A percentile compares a stretch with the other conserved stretches of the same genome.
phyloP scores from a whole-genome alignment of 805 yeast species.

The Metschnikowia sp. region DNA sequence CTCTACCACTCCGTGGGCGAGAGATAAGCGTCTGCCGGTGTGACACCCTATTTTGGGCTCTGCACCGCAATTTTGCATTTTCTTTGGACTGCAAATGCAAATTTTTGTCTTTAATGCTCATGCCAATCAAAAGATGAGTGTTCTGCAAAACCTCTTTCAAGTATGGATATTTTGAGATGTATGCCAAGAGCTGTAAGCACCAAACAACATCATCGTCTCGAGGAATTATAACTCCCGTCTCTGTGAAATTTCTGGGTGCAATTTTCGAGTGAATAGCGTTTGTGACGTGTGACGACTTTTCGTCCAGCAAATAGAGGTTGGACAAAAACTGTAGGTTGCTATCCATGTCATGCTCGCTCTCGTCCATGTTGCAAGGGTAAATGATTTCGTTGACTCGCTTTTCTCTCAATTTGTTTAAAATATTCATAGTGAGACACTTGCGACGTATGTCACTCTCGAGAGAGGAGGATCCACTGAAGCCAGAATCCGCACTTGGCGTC shows the following conservation, averaged over 20 bases:
- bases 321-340: slow-evolving; percentile 38
- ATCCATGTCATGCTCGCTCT: slow-evolving; percentile 41
- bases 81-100: slow-evolving; percentile 34
- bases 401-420: slow-evolving; percentile 35
- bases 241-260: slow-evolving; percentile 39
- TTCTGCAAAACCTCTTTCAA: slow-evolving; percentile 71
- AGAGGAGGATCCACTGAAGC: slow-evolving; percentile 6
- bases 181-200: slow-evolving; percentile 89
- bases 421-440: slow-evolving; percentile 32
- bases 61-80: slow-evolving; percentile 31
- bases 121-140: slow-evolving; percentile 68
- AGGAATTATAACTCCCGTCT: slow-evolving; percentile 76
- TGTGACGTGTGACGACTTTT: slow-evolving; percentile 22
- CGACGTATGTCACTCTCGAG: slow-evolving; percentile 33
- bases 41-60: slow-evolving; percentile 27
- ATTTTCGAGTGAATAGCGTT: slow-evolving; percentile 27
- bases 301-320: slow-evolving; percentile 39
- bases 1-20: slow-evolving; percentile 27
- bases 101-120: slow-evolving; percentile 46
- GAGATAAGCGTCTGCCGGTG: slow-evolving; percentile 34
- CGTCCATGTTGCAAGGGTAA: slow-evolving; percentile 25
- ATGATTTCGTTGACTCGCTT: slow-evolving; percentile 34
- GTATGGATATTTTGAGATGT: slow-evolving; percentile 85
- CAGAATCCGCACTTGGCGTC: slow-evolving; percentile 1
- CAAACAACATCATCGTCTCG: slow-evolving; percentile 91